A percentile compares a stretch with the other conserved stretches of the same genome.
Conservation (phyloP, 2,329 filamentous ascomycete species). For the Penicillium sp. region DNA sequence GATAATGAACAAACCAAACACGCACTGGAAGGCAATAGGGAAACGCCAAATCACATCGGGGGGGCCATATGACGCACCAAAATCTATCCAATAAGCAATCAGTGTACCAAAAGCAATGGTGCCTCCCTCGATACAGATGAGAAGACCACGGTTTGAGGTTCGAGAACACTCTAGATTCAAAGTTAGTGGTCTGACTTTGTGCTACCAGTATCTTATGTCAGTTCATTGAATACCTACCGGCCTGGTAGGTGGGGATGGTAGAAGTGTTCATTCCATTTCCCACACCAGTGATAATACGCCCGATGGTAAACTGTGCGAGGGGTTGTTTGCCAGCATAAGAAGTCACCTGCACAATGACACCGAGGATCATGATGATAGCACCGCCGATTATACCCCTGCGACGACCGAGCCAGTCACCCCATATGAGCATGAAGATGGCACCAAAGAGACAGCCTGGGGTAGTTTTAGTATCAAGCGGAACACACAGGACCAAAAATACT, state of each 20-base stretch:
- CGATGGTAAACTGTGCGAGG: conserved; percentile 49
- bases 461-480: neutral
- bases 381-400: conserved; percentile 52
- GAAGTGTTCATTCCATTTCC: conserved; percentile 53
- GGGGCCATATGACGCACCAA: conserved; percentile 22
- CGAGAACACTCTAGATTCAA: conserved; percentile 38
- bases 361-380: conserved; percentile 46
- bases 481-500: too few species aligned
- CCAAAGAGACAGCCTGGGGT: conserved; percentile 26
- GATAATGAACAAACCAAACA: conserved; percentile 46
- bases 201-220: neutral
- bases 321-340: conserved; percentile 30
- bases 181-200: neutral
- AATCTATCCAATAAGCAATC: conserved; percentile 28
- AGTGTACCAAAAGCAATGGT: conserved; percentile 34
- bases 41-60: conserved; percentile 44
- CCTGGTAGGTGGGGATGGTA: conserved; percentile 49
- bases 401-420: conserved; percentile 28
- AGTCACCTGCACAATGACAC: conserved; percentile 23
- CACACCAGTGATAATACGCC: conserved; percentile 48
- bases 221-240: conserved; percentile 22
- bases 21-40: conserved; percentile 48
- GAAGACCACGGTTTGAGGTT: conserved; percentile 54
- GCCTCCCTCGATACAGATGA: conserved; percentile 55
- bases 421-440: conserved; percentile 26